Conservation (phyloP, 2,329 filamentous ascomycete genomes). For the Fusarium irregulare region DNA sequence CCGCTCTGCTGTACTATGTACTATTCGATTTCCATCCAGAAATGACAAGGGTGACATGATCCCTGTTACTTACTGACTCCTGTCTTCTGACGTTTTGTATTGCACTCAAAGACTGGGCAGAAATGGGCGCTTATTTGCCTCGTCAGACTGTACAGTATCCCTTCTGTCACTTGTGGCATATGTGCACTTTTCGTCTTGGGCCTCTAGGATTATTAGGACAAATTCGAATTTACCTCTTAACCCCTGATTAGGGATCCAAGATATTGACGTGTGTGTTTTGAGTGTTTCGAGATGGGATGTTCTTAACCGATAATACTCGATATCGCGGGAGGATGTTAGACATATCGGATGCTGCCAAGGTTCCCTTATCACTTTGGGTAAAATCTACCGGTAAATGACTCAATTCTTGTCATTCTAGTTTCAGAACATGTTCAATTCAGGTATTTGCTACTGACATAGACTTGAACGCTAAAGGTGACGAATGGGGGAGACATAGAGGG, state of each 20-base stretch:
- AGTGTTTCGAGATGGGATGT: background rate
- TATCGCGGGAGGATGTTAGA: slow-evolving; percentile 3
- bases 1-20: slow-evolving; percentile 13
- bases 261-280: background rate
- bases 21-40: slow-evolving; percentile 30
- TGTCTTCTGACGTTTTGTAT: background rate
- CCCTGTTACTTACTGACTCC: slow-evolving; percentile 13
- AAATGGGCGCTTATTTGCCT: slow-evolving; percentile 30
- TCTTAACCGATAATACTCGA: slow-evolving; percentile 1
- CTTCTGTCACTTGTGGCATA: slow-evolving; percentile 4
- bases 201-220: slow-evolving; percentile 17
- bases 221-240: background rate
- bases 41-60: slow-evolving; percentile 18
- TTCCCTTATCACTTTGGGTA: background rate
- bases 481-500: background rate
- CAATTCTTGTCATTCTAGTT: background rate
- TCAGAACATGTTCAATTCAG: background rate
- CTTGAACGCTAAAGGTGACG: too few relatives aligned
- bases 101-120: slow-evolving; percentile 1
- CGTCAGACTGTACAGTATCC: background rate
- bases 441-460: background rate
- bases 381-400: too few relatives aligned
- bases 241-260: background rate
- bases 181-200: background rate
- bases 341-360: slow-evolving; percentile 15